These are phyloP conservation scores for Acanthamoeba culbertsoni DNA, from an alignment of 208 protist species.

Conservation along the genomic window DNA sequence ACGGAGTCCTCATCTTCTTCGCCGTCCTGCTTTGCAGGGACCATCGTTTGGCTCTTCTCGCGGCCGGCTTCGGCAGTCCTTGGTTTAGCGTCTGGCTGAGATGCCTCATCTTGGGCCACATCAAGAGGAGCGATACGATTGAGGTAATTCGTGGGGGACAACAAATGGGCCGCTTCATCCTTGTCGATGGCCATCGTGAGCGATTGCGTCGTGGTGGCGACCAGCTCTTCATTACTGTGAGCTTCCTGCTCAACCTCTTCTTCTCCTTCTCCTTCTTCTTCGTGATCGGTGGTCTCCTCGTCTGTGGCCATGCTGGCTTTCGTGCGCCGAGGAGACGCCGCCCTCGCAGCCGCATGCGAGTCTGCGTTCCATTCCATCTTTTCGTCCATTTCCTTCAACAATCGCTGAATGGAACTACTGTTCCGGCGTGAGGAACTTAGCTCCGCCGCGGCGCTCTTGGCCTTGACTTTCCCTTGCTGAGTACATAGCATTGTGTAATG, in stretches of 20 bases:
- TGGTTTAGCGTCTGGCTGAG: too few relatives aligned
- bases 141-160: not conserved
- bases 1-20: not conserved
- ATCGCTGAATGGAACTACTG: not conserved
- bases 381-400: not conserved
- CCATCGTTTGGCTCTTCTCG: not conserved
- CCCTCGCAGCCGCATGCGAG: not conserved
- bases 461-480: not conserved
- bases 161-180: not conserved
- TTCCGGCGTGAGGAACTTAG: not conserved
- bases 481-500: not conserved
- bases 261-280: not conserved
- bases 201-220: not conserved
- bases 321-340: not conserved
- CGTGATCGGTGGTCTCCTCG: not conserved
- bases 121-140: not conserved
- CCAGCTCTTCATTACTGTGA: not conserved
- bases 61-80: not conserved
- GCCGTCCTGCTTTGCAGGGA: not conserved
- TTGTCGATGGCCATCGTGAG: not conserved
- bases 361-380: conserved; percentile 2
- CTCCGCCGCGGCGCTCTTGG: not conserved
- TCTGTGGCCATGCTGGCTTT: not conserved
- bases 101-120: too few relatives aligned
- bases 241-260: not conserved